Conservation (phyloP, 257 asterid genomes). For the Penstemon newberryi region DNA sequence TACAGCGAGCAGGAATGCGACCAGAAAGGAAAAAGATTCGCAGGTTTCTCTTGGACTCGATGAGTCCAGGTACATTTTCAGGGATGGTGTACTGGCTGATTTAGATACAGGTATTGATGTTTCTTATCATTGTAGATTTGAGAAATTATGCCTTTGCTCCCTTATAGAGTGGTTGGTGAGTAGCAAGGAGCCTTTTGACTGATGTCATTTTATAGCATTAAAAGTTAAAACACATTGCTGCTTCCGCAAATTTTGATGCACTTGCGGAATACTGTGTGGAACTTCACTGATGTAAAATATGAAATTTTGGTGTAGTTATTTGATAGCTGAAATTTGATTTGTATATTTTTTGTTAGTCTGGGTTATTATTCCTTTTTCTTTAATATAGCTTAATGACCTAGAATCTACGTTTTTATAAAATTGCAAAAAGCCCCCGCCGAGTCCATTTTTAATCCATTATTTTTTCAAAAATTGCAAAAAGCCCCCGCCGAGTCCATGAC, state of each 20-base stretch:
- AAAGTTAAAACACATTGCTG: constrained; percentile 18
- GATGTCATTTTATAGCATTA: constrained; percentile 23
- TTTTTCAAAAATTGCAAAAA: no score
- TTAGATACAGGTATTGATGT: constrained; percentile 40
- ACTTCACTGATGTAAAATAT: constrained; percentile 30
- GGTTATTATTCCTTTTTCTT: background rate
- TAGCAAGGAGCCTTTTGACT: constrained; percentile 42
- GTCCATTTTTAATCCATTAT: no score
- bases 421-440: no score
- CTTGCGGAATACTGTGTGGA: constrained; percentile 39
- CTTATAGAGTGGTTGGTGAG: constrained; percentile 70
- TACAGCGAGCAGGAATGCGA: constrained; percentile 22
- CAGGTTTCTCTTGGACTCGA: constrained; percentile 30
- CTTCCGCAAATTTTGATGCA: constrained; percentile 50
- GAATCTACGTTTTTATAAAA: no score
- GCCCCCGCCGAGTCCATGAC: no score
- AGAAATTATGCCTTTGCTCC: constrained; percentile 76
- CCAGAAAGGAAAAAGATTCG: constrained; percentile 22
- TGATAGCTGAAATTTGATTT: constrained; percentile 13
- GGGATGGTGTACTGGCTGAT: constrained; percentile 59
- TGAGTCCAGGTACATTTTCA: constrained; percentile 43
- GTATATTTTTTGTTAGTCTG: background rate
- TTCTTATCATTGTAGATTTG: constrained; percentile 70
- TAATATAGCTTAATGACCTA: no score
- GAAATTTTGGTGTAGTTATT: constrained; percentile 31